Evolutionary conservation across 1,284 basidiomycete genomes (phyloP).

Genomic region (Golubevia pallescens): DNA sequence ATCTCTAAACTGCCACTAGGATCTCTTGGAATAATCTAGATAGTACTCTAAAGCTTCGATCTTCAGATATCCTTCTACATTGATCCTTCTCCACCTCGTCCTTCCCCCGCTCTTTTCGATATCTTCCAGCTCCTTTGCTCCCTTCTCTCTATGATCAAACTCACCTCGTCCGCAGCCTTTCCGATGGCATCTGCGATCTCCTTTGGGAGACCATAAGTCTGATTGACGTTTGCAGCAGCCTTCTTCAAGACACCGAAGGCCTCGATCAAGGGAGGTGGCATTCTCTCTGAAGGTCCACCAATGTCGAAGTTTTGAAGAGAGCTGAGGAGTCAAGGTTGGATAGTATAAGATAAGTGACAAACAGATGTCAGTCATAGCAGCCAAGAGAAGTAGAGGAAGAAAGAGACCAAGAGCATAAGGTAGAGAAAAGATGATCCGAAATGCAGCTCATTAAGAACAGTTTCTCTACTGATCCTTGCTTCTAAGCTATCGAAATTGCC

Average conservation of each 20-base stretch:
- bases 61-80: too few species aligned
- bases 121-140: too few species aligned
- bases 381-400: too few species aligned
- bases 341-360: neutral
- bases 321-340: conserved; percentile 64
- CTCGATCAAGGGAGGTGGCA: conserved; percentile 92
- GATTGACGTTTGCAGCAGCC: conserved; percentile 91
- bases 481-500: too few species aligned
- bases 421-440: conserved; percentile 8
- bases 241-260: conserved; percentile 98
- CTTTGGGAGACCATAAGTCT: conserved; percentile 85
- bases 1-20: too few species aligned
- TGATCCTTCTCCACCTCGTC: too few species aligned
- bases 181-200: conserved; percentile 89
- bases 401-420: too few species aligned
- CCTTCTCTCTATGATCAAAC: conserved; percentile 50
- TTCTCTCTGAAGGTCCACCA: conserved; percentile 87
- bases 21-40: too few species aligned
- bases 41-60: too few species aligned
- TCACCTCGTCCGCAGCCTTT: conserved; percentile 88
- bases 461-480: too few species aligned
- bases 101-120: too few species aligned
- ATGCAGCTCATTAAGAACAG: conserved; percentile 28
- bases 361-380: too few species aligned
- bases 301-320: conserved; percentile 99